These are phyloP conservation scores for Aspergillus texensis DNA, from an alignment of 2,329 filamentous ascomycete genomes.

Conservation along the genomic window DNA sequence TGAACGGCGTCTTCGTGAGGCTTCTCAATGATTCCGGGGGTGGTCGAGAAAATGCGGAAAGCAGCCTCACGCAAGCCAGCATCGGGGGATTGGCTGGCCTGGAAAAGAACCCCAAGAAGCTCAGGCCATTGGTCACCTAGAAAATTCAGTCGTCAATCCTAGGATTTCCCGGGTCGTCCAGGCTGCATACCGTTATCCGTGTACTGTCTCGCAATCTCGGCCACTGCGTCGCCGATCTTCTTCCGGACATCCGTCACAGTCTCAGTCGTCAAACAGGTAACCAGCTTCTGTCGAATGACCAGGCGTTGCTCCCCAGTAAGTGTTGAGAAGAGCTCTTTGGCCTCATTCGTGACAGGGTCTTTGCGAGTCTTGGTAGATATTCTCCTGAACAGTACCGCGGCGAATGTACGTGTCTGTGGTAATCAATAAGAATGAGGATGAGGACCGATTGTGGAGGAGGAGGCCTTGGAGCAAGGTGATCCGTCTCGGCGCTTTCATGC, in stretches of 20 bases:
- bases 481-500: background rate
- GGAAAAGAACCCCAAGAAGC: slow-evolving; percentile 81
- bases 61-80: slow-evolving; percentile 85
- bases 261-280: slow-evolving; percentile 76
- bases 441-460: background rate
- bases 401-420: slow-evolving; percentile 81
- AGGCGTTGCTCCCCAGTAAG: slow-evolving; percentile 72
- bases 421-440: slow-evolving; percentile 9
- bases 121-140: slow-evolving; percentile 86
- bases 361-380: slow-evolving; percentile 90
- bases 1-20: slow-evolving; percentile 92
- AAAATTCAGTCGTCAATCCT: slow-evolving; percentile 18
- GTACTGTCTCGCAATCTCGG: slow-evolving; percentile 93
- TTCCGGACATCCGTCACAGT: slow-evolving; percentile 75
- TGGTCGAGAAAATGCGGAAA: slow-evolving; percentile 93
- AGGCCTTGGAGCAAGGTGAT: background rate
- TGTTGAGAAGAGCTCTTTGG: slow-evolving; percentile 82
- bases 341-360: slow-evolving; percentile 66
- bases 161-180: background rate
- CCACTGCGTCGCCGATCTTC: slow-evolving; percentile 97
- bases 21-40: slow-evolving; percentile 92
- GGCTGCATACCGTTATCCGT: slow-evolving; percentile 76
- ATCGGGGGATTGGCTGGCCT: slow-evolving; percentile 84
- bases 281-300: slow-evolving; percentile 80
- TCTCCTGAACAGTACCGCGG: slow-evolving; percentile 89